Evolutionary conservation across 2,329 filamentous ascomycete genomes (phyloP).

Genomic region (Aureobasidium melanogenum): DNA sequence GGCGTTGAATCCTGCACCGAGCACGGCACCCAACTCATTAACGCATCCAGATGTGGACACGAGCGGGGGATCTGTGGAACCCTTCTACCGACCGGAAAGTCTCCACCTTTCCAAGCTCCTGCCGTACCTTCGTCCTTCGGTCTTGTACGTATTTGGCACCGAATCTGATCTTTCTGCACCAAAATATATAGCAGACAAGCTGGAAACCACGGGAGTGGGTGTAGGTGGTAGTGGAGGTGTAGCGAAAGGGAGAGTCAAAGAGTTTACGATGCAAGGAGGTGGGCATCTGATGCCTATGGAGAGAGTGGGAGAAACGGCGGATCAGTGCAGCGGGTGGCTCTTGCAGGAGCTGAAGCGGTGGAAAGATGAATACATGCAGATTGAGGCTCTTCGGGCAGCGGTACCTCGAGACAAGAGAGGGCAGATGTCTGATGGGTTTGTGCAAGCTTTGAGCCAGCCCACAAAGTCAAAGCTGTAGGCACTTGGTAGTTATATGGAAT

Average conservation of each 20-base stretch:
- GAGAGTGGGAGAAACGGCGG: conserved; percentile 57
- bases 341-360: conserved; percentile 27
- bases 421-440: conserved; percentile 22
- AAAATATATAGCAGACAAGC: conserved; percentile 47
- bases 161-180: conserved; percentile 48
- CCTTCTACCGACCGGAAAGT: conserved; percentile 62
- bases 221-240: conserved; percentile 59
- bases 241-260: conserved; percentile 56
- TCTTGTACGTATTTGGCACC: conserved; percentile 62
- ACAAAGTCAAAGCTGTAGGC: conserved; percentile 13
- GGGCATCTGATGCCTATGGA: conserved; percentile 86
- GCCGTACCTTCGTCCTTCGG: conserved; percentile 52
- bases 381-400: conserved; percentile 1
- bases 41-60: conserved; percentile 36
- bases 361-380: conserved; percentile 19
- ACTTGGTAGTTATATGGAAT: not conserved
- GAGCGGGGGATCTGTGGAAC: conserved; percentile 30
- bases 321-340: conserved; percentile 33
- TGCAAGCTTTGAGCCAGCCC: conserved; percentile 9
- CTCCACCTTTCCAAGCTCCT: conserved; percentile 48
- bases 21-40: conserved; percentile 27
- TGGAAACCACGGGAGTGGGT: conserved; percentile 55
- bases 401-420: conserved; percentile 19
- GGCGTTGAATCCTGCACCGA: conserved; percentile 19
- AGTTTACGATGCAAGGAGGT: conserved; percentile 53